Percentiles rank a stretch among this genome's conserved stretches.
Conservation (phyloP, 805 yeast species). For the Yarrowia osloensis region DNA sequence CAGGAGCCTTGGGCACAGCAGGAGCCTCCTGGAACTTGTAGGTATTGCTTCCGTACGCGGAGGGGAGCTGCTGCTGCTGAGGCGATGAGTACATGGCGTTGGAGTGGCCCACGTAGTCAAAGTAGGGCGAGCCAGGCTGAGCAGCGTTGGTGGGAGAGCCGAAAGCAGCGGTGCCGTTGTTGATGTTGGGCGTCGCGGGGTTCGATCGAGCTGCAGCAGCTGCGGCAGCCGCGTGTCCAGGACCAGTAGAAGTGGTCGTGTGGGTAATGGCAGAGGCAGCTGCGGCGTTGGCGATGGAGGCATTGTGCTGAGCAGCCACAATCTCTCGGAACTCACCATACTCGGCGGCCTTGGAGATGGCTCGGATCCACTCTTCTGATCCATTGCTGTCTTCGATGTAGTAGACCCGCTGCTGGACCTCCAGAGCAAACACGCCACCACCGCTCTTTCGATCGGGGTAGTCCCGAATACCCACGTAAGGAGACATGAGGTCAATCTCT, state of each 20-base stretch:
- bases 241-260: neutral
- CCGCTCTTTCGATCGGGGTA: slow-evolving; percentile 39
- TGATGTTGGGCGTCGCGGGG: slow-evolving; percentile 14
- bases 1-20: slow-evolving; percentile 26
- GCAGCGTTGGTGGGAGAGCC: slow-evolving; percentile 19
- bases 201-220: slow-evolving; percentile 16
- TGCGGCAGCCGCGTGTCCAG: slow-evolving; percentile 17
- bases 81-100: slow-evolving; percentile 20
- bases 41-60: slow-evolving; percentile 14
- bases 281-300: slow-evolving; percentile 20
- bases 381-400: slow-evolving; percentile 43
- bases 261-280: slow-evolving; percentile 26
- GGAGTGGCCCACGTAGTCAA: slow-evolving; percentile 23
- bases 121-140: slow-evolving; percentile 20
- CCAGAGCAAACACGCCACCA: slow-evolving; percentile 40
- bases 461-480: slow-evolving; percentile 42
- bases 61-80: slow-evolving; percentile 22
- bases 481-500: slow-evolving; percentile 43
- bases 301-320: slow-evolving; percentile 29
- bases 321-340: slow-evolving; percentile 35
- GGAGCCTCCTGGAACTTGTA: slow-evolving; percentile 26
- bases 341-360: slow-evolving; percentile 39
- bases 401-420: slow-evolving; percentile 41
- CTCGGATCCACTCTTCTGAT: slow-evolving; percentile 42
- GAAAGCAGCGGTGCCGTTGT: slow-evolving; percentile 1